Conservation (phyloP, 352 stramenopile species). For the Phytophthora pluvialis region DNA sequence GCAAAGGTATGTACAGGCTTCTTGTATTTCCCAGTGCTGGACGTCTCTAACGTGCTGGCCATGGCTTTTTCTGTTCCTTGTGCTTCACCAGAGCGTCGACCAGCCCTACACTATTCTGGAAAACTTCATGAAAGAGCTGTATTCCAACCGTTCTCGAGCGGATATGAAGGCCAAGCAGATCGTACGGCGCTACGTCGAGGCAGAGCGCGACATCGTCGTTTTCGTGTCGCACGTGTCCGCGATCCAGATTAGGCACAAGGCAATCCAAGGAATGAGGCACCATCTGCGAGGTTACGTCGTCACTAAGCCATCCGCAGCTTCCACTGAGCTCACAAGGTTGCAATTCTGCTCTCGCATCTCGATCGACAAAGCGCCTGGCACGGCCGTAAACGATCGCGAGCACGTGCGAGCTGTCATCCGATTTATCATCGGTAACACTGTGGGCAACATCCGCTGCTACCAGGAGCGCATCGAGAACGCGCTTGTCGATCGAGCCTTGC, state of each 20-base stretch:
- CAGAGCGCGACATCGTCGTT: constrained; percentile 30
- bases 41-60: too few species aligned
- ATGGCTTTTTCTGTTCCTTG: neutral
- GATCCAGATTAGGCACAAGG: constrained; percentile 31
- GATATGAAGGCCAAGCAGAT: constrained; percentile 37
- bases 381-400: constrained; percentile 26
- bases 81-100: constrained; percentile 36
- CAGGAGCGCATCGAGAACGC: constrained; percentile 58
- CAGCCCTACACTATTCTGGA: constrained; percentile 37
- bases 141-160: constrained; percentile 32
- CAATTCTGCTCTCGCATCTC: constrained; percentile 56
- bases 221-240: constrained; percentile 27
- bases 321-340: constrained; percentile 47
- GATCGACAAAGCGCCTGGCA: constrained; percentile 46
- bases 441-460: constrained; percentile 40
- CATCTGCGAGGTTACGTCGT: constrained; percentile 39
- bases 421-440: constrained; percentile 47
- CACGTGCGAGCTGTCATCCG: constrained; percentile 45
- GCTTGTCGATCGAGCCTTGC: constrained; percentile 28
- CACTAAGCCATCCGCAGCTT: constrained; percentile 41
- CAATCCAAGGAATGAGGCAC: constrained; percentile 23
- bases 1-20: constrained; percentile 6
- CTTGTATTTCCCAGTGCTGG: too few species aligned
- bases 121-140: constrained; percentile 35
- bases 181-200: constrained; percentile 20